phyloP scores from a whole-genome alignment of 2,329 filamentous ascomycete species.

The Dothistroma septosporum region DNA sequence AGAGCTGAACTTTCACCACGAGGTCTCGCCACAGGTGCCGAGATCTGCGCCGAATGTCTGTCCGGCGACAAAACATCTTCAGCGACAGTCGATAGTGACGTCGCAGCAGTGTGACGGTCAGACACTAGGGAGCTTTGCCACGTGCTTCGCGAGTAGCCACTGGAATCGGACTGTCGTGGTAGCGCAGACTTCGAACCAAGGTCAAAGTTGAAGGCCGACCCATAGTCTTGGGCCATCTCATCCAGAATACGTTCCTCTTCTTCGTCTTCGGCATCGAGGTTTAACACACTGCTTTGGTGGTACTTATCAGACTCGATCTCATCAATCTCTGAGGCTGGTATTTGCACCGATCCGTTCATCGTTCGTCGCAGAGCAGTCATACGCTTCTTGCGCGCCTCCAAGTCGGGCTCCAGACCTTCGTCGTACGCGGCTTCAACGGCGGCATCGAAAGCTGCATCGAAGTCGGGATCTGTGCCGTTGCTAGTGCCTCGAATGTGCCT shows the following conservation, averaged over 20 bases:
- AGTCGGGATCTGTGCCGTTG: conserved; percentile 77
- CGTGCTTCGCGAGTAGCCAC: conserved; percentile 69
- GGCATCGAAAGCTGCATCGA: conserved; percentile 89
- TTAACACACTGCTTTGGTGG: conserved; percentile 7
- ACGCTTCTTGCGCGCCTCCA: conserved; percentile 42
- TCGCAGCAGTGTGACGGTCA: conserved; percentile 63
- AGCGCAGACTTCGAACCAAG: conserved; percentile 63
- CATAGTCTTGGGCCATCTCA: conserved; percentile 81
- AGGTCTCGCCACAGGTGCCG: neutral
- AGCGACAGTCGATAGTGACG: conserved; percentile 66
- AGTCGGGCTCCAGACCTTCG: conserved; percentile 76
- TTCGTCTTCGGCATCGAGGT: conserved; percentile 35
- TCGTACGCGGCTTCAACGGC: conserved; percentile 96
- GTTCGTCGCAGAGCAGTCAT: conserved; percentile 17
- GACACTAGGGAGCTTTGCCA: conserved; percentile 66
- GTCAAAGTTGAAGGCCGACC: conserved; percentile 71
- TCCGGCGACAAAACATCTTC: conserved; percentile 51
- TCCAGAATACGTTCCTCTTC: conserved; percentile 61
- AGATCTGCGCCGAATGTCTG: conserved; percentile 32
- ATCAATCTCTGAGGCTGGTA: conserved; percentile 24
- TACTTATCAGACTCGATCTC: conserved; percentile 21
- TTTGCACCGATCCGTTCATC: conserved; percentile 22
- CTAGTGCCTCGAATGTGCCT: conserved; percentile 67
- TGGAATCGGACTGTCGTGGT: conserved; percentile 77
- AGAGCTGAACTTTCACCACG: conserved; percentile 24